phyloP scores from a whole-genome alignment of 2,329 filamentous ascomycete genomes.

The Trichoderma lentiforme region DNA sequence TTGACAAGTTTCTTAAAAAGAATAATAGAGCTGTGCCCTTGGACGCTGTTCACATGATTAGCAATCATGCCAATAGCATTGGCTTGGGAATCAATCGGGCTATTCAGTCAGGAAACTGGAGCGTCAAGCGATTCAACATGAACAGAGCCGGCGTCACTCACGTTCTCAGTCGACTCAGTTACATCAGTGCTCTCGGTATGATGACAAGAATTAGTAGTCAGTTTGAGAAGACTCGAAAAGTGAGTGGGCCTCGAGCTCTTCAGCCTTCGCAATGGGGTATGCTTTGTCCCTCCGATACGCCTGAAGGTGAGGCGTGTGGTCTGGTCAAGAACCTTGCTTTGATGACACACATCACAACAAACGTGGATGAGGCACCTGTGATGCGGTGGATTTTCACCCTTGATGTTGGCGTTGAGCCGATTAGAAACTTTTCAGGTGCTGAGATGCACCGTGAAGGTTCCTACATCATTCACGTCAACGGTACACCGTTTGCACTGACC shows the following conservation, averaged over 20 bases:
- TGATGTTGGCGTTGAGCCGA: constrained; percentile 76
- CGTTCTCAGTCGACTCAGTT: constrained; percentile 90
- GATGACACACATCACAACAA: constrained; percentile 99
- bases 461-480: constrained; percentile 93
- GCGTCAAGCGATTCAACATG: constrained; percentile 97
- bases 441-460: constrained; percentile 82
- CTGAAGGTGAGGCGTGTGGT: constrained; percentile 97
- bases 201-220: constrained; percentile 99
- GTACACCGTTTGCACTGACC: constrained; percentile 86
- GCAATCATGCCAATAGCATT: constrained; percentile 80
- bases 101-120: constrained; percentile 98
- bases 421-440: constrained; percentile 67
- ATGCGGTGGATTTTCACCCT: constrained; percentile 81
- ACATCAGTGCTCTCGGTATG: constrained; percentile 96
- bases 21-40: constrained; percentile 84
- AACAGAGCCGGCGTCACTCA: constrained; percentile 95
- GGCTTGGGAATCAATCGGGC: constrained; percentile 92
- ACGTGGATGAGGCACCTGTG: constrained; percentile 89
- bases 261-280: constrained; percentile 98
- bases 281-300: constrained; percentile 95
- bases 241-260: constrained; percentile 89
- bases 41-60: constrained; percentile 81
- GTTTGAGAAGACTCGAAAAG: constrained; percentile 97
- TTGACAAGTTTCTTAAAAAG: constrained; percentile 95
- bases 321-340: constrained; percentile 95